Conservation (phyloP, 306 rosid species). For the Erythrophleum fordii region DNA sequence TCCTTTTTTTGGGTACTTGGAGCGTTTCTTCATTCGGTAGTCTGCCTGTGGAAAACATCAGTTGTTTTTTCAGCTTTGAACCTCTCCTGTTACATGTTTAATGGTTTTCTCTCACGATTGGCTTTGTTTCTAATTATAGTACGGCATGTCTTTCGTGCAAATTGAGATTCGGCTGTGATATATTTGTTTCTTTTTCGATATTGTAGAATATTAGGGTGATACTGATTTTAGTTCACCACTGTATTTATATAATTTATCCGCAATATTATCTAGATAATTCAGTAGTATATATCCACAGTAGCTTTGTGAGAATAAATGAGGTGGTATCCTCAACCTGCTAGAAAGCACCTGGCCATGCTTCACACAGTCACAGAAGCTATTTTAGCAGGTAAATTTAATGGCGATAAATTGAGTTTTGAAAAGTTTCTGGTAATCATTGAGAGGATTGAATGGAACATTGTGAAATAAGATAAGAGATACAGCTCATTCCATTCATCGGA, state of each 20-base stretch:
- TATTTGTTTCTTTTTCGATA: background rate
- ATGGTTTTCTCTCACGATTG: background rate
- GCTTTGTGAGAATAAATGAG: background rate
- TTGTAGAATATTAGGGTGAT: background rate
- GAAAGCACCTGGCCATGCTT: background rate
- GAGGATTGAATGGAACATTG: background rate
- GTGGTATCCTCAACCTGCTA: background rate
- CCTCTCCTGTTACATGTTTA: background rate
- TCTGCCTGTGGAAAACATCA: background rate
- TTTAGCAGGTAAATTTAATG: too few species aligned
- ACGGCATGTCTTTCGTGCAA: background rate
- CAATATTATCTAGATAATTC: background rate
- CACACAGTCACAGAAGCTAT: background rate
- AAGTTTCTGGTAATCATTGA: background rate
- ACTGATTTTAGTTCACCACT: background rate
- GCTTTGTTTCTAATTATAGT: background rate
- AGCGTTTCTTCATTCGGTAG: slow-evolving; percentile 1
- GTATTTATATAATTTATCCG: background rate
- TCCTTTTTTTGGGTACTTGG: slow-evolving; percentile 27
- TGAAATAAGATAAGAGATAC: background rate
- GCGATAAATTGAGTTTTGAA: too few species aligned
- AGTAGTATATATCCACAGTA: too few species aligned
- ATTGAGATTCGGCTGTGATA: background rate
- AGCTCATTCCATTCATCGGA: background rate
- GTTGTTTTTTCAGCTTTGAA: slow-evolving; percentile 15